Base-by-base conservation (phyloP, 495 filamentous ascomycete genomes). In the Podospora fimiseda region DNA sequence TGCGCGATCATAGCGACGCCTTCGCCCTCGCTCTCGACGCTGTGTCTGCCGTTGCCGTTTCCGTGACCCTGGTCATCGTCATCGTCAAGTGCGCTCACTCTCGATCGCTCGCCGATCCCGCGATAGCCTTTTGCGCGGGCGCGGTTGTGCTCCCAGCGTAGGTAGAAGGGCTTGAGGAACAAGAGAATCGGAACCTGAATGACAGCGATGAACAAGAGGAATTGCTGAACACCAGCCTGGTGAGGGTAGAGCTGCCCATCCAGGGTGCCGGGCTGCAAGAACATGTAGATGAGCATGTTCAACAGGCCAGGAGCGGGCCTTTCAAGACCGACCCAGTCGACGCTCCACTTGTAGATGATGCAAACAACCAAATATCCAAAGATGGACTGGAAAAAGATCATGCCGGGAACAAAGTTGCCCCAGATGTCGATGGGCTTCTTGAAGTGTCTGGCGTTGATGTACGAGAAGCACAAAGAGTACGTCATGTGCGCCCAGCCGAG, bases 241-340 rank as follows among this genome's bases (percentile, higher is more conserved):
- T 88, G 88, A 16, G 67, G 67, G 62, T 93, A 99, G 5, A 99
- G 78, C 47, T 73, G 78, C 27, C 70, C 65, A 40, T 86, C 80
- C 43, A 97, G 73, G 0, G 66, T 86, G 20, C 89, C 89, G 4
- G 93, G 93, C 48, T 82, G 81, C 47, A 99, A 74, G 75, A 99
- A 97, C 93, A 99, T 99, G 80, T 95, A 95, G 65, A 99, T 99
- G 58, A 99, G 78, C 90, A 96, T 96, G 79, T 99, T 99, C 52
- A 99, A 73, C 21, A 99, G 75, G 59, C 89, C 87, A 0, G 93
- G 93, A 2, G 94, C 88, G 23, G 77, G 73, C 51, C 75, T 55
- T n/a, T 67, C 80, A 23, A 75, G 74, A 19, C 76, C 84, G 54
- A 73, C 67, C 93, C 93, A 98, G 66, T 97, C 85, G 37, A 95